Conservation (phyloP, 75 land plant genomes). For the Cunninghamia lanceolata region DNA sequence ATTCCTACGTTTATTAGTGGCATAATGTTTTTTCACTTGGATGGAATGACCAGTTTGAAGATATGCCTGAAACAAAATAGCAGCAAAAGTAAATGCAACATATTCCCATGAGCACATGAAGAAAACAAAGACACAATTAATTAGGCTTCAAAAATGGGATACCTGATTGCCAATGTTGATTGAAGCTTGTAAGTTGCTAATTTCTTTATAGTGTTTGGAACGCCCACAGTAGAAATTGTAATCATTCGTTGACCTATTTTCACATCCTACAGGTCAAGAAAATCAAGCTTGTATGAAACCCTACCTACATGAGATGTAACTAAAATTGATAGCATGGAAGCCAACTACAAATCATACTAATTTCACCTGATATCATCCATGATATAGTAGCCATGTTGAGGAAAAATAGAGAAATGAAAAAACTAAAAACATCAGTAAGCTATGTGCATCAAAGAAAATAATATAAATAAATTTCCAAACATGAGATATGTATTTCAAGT, state of each 20-base stretch:
- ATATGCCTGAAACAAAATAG: neutral
- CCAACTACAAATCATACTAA: conserved; percentile 4
- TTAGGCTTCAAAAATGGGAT: neutral
- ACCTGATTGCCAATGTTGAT: conserved; percentile 97
- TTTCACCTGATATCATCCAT: neutral
- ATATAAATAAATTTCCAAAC: neutral
- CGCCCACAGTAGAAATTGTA: conserved; percentile 97
- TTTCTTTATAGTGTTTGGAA: conserved; percentile 88
- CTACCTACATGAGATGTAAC: neutral
- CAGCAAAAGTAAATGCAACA: neutral
- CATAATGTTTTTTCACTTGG: neutral
- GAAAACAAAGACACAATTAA: neutral
- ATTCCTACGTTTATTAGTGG: neutral
- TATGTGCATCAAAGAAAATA: neutral
- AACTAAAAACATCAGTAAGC: neutral
- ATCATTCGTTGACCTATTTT: conserved; percentile 98
- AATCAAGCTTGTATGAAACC: neutral
- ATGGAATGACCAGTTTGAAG: neutral
- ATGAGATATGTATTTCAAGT: neutral
- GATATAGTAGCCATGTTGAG: neutral
- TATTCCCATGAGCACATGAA: neutral
- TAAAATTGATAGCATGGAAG: neutral
- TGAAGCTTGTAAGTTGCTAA: conserved; percentile 91
- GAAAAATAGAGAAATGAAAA: neutral
- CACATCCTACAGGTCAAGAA: conserved; percentile 55